Conservation (phyloP, 805 yeast species). For the Hanseniaspora nectarophila region DNA sequence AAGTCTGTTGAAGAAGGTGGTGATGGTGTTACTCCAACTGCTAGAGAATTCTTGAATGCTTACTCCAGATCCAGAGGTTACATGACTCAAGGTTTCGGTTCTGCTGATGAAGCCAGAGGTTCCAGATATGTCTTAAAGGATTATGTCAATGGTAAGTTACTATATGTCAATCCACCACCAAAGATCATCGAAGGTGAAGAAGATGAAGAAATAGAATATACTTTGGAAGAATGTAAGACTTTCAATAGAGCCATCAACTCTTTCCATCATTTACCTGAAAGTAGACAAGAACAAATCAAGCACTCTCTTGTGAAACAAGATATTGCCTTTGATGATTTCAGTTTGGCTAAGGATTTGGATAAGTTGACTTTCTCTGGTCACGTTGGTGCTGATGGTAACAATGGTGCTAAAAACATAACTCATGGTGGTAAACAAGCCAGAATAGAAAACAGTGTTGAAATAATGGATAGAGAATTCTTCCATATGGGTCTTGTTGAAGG, state of each 20-base stretch:
- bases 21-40: slow-evolving; percentile 64
- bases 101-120: slow-evolving; percentile 93
- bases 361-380: slow-evolving; percentile 72
- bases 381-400: slow-evolving; percentile 38
- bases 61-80: slow-evolving; percentile 95
- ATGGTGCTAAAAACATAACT: slow-evolving; percentile 40
- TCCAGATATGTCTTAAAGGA: slow-evolving; percentile 86
- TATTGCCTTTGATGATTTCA: slow-evolving; percentile 39
- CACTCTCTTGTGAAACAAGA: slow-evolving; percentile 50
- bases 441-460: slow-evolving; percentile 63
- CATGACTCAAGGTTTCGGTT: slow-evolving; percentile 94
- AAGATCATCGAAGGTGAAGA: slow-evolving; percentile 22
- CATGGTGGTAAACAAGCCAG: slow-evolving; percentile 81
- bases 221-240: slow-evolving; percentile 41
- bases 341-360: slow-evolving; percentile 56
- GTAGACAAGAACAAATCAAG: slow-evolving; percentile 59
- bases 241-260: slow-evolving; percentile 72
- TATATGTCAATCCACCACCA: slow-evolving; percentile 85
- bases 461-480: slow-evolving; percentile 78
- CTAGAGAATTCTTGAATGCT: slow-evolving; percentile 77
- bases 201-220: slow-evolving; percentile 42
- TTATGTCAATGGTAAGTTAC: slow-evolving; percentile 81
- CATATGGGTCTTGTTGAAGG: slow-evolving; percentile 54
- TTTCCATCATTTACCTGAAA: slow-evolving; percentile 52
- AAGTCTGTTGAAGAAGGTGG: slow-evolving; percentile 79